These are phyloP conservation scores for Metschnikowia aberdeeniae DNA, from an alignment of 805 yeast genomes.

Conservation along the genomic window DNA sequence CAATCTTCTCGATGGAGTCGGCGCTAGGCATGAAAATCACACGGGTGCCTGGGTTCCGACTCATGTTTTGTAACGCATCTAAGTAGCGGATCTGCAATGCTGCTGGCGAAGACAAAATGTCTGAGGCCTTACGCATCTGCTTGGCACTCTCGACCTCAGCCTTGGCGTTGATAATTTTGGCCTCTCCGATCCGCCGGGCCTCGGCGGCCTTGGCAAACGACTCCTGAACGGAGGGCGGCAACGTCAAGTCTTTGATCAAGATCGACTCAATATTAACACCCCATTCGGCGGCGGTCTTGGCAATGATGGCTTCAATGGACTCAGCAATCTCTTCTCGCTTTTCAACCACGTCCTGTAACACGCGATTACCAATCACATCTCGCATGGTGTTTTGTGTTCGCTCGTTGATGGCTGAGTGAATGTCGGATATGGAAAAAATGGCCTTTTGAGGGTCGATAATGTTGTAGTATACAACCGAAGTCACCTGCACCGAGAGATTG, in stretches of 20 bases:
- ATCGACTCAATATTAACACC: constrained; percentile 67
- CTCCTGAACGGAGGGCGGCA: constrained; percentile 52
- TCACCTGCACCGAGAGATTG: constrained; percentile 57
- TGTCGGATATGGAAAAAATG: constrained; percentile 50
- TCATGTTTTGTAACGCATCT: constrained; percentile 77
- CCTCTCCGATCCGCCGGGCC: constrained; percentile 71
- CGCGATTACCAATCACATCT: constrained; percentile 65
- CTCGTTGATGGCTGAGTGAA: constrained; percentile 54
- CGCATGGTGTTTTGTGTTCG: constrained; percentile 71
- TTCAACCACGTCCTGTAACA: constrained; percentile 67
- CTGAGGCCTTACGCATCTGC: constrained; percentile 75
- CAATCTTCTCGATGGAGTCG: constrained; percentile 39
- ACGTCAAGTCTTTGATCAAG: constrained; percentile 59
- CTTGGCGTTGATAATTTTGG: constrained; percentile 68
- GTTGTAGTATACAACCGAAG: constrained; percentile 65
- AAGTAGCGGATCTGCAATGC: constrained; percentile 77
- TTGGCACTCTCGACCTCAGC: constrained; percentile 76
- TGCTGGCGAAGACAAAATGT: constrained; percentile 65
- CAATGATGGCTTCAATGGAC: constrained; percentile 56
- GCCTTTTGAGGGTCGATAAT: constrained; percentile 67
- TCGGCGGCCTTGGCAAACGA: constrained; percentile 72
- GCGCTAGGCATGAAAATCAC: constrained; percentile 69
- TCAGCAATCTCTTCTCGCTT: constrained; percentile 65
- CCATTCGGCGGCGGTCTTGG: constrained; percentile 63
- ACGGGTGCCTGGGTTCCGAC: constrained; percentile 55